Conservation (phyloP, 768 basidiomycete species). For the Sarcomyxa edulis region DNA sequence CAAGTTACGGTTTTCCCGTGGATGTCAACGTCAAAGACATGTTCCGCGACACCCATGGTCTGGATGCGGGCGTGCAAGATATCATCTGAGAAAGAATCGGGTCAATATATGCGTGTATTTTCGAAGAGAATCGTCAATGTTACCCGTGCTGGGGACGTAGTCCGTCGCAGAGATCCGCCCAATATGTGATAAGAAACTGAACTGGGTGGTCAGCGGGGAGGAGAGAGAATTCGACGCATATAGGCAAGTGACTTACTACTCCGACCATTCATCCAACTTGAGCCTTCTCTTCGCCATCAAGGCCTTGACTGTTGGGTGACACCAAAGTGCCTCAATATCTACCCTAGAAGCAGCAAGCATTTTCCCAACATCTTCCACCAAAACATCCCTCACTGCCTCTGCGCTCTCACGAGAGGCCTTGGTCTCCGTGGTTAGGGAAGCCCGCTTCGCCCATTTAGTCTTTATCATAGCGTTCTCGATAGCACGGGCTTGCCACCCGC, state of each 20-base stretch:
- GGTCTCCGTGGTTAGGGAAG: conserved; percentile 24
- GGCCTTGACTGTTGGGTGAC: conserved; percentile 62
- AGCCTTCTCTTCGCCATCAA: conserved; percentile 65
- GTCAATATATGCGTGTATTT: conserved; percentile 25
- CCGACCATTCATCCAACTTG: conserved; percentile 83
- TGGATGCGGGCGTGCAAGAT: conserved; percentile 88
- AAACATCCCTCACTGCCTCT: conserved; percentile 41
- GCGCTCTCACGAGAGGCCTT: conserved; percentile 25
- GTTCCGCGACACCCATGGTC: conserved; percentile 85
- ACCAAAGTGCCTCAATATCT: conserved; percentile 72
- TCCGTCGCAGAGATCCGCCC: conserved; percentile 60
- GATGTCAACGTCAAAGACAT: conserved; percentile 76
- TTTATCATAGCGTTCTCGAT: conserved; percentile 47
- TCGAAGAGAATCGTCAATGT: conserved; percentile 7
- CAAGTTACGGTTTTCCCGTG: conserved; percentile 73
- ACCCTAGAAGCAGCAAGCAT: conserved; percentile 54
- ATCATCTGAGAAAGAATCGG: conserved; percentile 49
- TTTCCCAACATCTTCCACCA: conserved; percentile 56
- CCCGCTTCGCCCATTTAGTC: conserved; percentile 25
- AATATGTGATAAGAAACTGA: conserved; percentile 73
- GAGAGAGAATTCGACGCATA: neutral
- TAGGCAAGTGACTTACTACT: conserved; percentile 58
- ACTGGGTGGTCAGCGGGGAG: neutral
- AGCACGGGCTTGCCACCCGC: conserved; percentile 75
- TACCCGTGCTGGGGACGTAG: conserved; percentile 76